Conservation (phyloP, 2,329 filamentous ascomycete genomes). For the Madurella fahalii region DNA sequence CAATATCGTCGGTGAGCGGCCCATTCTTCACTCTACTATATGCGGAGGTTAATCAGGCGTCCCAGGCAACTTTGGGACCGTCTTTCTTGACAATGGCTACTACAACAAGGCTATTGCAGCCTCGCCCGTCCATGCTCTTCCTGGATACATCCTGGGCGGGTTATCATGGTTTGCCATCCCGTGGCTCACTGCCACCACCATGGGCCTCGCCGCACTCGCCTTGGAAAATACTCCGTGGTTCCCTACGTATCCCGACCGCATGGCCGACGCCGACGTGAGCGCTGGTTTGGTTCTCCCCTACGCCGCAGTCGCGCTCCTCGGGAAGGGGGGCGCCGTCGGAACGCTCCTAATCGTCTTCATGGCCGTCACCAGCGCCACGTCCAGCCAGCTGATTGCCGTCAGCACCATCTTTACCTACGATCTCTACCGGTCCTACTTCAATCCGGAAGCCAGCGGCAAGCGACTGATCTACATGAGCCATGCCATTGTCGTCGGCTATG, state of each 20-base stretch:
- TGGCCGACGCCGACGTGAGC: conserved; percentile 69
- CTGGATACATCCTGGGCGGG: conserved; percentile 83
- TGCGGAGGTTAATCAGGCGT: conserved; percentile 29
- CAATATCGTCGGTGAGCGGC: conserved; percentile 49
- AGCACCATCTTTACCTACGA: conserved; percentile 88
- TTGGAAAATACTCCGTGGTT: conserved; percentile 70
- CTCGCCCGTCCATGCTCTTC: conserved; percentile 77
- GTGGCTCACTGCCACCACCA: conserved; percentile 82
- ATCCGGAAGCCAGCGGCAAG: conserved; percentile 69
- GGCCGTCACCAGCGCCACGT: conserved; percentile 82
- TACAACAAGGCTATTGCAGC: conserved; percentile 94
- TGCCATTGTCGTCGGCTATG: conserved; percentile 64
- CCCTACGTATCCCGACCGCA: conserved; percentile 68
- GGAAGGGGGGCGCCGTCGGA: conserved; percentile 72
- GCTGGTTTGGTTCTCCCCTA: conserved; percentile 83
- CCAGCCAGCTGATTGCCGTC: conserved; percentile 79
- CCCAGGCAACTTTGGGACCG: conserved; percentile 65
- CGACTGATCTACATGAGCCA: conserved; percentile 79
- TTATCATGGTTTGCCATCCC: conserved; percentile 91
- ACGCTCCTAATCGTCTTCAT: conserved; percentile 82
- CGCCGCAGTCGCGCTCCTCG: conserved; percentile 77
- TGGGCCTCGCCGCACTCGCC: conserved; percentile 77
- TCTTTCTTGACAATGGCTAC: conserved; percentile 84
- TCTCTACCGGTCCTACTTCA: conserved; percentile 82
- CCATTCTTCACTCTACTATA: not conserved